phyloP scores from a whole-genome alignment of 257 asterid genomes.

The Fraxinus pennsylvanica region DNA sequence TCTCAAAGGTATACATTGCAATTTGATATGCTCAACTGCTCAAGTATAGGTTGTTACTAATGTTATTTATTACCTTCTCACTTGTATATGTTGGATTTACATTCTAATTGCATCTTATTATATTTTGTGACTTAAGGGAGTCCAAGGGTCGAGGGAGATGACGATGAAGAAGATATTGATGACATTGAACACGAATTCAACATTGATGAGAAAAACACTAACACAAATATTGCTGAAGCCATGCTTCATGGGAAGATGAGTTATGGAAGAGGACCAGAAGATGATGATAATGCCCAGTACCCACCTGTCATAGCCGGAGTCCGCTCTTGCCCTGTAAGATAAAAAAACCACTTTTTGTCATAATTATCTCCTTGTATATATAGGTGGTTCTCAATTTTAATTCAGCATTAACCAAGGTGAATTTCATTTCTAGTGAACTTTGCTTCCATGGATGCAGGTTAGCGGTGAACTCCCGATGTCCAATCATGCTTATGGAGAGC shows the following conservation, averaged over 20 bases:
- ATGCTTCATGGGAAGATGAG: conserved; percentile 98
- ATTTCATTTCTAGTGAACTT: not conserved
- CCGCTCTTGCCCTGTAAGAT: conserved; percentile 70
- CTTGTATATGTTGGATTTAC: not conserved
- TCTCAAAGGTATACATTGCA: conserved; percentile 60
- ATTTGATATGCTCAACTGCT: not conserved
- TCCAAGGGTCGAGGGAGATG: conserved; percentile 95
- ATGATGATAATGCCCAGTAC: conserved; percentile 66
- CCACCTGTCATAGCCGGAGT: conserved; percentile 80
- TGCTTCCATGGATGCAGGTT: conserved; percentile 45
- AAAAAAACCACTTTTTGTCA: not conserved
- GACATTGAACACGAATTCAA: conserved; percentile 97
- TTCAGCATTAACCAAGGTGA: not conserved
- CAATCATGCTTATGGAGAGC: conserved; percentile 71
- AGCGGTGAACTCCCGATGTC: conserved; percentile 80
- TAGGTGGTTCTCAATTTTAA: not conserved
- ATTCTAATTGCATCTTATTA: not conserved
- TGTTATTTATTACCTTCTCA: not conserved
- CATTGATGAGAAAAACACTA: conserved; percentile 64
- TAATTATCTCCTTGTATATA: not conserved
- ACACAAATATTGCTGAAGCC: conserved; percentile 72
- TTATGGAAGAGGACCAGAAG: conserved; percentile 91
- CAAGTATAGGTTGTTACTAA: not conserved
- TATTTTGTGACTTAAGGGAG: conserved; percentile 51
- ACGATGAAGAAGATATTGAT: conserved; percentile 90